These are phyloP conservation scores for Galerina sulciceps DNA, from an alignment of 768 basidiomycete species.

Conservation along the genomic window DNA sequence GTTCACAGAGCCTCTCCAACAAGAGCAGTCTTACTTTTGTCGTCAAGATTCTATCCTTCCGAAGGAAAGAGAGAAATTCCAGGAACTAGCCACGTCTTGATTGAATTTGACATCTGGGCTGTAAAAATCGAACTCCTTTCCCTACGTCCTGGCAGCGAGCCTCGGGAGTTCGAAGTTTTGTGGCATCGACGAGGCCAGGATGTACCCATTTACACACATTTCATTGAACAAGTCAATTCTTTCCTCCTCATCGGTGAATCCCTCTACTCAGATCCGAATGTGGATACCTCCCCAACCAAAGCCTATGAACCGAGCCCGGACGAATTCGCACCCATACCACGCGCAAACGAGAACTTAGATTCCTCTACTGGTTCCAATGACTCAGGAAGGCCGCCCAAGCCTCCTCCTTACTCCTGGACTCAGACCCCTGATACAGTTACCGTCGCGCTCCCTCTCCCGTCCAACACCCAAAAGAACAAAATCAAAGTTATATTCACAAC, in stretches of 20 bases:
- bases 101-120: conserved; percentile 71
- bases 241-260: conserved; percentile 66
- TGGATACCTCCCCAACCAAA: conserved; percentile 33
- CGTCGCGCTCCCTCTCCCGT: conserved; percentile 82
- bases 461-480: conserved; percentile 59
- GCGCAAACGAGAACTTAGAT: conserved; percentile 60
- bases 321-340: conserved; percentile 74
- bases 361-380: conserved; percentile 10
- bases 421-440: conserved; percentile 86
- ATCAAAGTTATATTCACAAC: conserved; percentile 73
- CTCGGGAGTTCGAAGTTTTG: conserved; percentile 50
- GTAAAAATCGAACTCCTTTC: conserved; percentile 52
- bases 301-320: conserved; percentile 63
- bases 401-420: conserved; percentile 91
- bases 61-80: conserved; percentile 20
- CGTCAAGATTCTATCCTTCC: conserved; percentile 54
- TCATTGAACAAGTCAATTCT: conserved; percentile 45
- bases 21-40: conserved; percentile 53
- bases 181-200: conserved; percentile 75
- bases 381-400: conserved; percentile 45
- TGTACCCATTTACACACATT: conserved; percentile 65
- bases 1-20: conserved; percentile 41
- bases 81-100: conserved; percentile 29
- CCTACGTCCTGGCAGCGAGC: conserved; percentile 30
- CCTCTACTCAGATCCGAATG: conserved; percentile 49